These are phyloP conservation scores for Ganoderma boninense DNA, from an alignment of 1,284 basidiomycete genomes.

Conservation along the genomic window DNA sequence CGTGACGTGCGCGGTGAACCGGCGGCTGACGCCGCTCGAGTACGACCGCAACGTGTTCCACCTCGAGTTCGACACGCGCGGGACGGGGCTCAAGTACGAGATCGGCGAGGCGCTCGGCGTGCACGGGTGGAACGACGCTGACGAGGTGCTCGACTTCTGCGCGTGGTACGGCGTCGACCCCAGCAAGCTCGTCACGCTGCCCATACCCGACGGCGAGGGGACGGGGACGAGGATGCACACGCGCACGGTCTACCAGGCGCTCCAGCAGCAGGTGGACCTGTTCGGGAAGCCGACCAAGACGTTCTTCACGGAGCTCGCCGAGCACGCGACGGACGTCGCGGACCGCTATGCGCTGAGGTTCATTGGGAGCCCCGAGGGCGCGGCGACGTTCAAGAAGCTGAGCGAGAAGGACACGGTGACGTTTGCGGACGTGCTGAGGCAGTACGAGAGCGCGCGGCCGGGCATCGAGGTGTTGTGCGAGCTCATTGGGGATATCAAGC, in stretches of 20 bases:
- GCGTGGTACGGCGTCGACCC: conserved; percentile 91
- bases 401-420: conserved; percentile 95
- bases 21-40: conserved; percentile 91
- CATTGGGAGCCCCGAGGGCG: conserved; percentile 93
- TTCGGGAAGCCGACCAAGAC: conserved; percentile 97
- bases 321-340: conserved; percentile 74
- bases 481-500: conserved; percentile 93
- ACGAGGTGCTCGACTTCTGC: conserved; percentile 92
- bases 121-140: conserved; percentile 96
- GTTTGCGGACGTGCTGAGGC: conserved; percentile 88
- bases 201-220: conserved; percentile 70
- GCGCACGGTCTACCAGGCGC: conserved; percentile 93
- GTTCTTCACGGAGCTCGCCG: conserved; percentile 91
- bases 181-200: conserved; percentile 84
- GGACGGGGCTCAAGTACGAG: conserved; percentile 94
- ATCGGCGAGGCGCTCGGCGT: conserved; percentile 98
- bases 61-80: conserved; percentile 93
- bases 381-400: conserved; percentile 94
- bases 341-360: conserved; percentile 91
- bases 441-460: conserved; percentile 85
- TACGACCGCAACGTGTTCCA: conserved; percentile 99
- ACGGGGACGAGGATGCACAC: conserved; percentile 73
- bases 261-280: conserved; percentile 97
- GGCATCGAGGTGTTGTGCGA: conserved; percentile 87
- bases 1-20: conserved; percentile 93